Evolutionary conservation across 768 basidiomycete genomes (phyloP), one percentile per base, ranked within the genome.

Genomic region (Xerocomus spinulosus): DNA sequence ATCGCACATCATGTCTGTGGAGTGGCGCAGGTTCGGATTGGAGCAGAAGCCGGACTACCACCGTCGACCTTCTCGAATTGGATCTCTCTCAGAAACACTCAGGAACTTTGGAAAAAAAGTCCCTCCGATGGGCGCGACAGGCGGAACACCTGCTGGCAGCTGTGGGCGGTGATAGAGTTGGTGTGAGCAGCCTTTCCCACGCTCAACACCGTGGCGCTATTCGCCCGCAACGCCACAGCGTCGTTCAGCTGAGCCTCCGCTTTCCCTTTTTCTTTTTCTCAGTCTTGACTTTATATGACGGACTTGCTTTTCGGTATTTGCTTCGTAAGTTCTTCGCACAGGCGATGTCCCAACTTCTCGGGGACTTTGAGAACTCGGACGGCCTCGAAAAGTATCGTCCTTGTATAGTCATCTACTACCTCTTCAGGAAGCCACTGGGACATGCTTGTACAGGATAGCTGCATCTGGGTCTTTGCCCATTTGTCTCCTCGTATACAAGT

Each of bases 101-200:
- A 6, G 24, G 54, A 60, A 57, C 38, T 25, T 25, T 23, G 20
- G 18, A 23, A 39, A 45, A 14, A 15, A n/a, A 20, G 28, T 3
- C 30, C 39, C 25, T 43, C 56, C 42, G 43, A 58, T 36, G 37
- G 52, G 24, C n/a, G 26, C 42, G 47, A 21, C n/a, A 35, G 10
- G 17, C 18, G n/a, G 20, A 28, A 28, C 26, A 3, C 14, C 14
- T 35, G n/a, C n/a, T n/a, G n/a, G n/a, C n/a, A n/a, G n/a, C n/a
- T 8, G 12, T 23, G 23, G 12, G 21, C 23, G 37, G 37, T 38
- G 23, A 24, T 38, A 37, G 36, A 35, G 24, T 26, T 28, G 17
- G 17, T 25, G 13, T n/a, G 24, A 39, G 24, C 15, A 15, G 21
- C 3, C 25, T 30, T 18, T 42, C 41, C 3, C 41, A 42, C 41